Evolutionary conservation across 352 stramenopile species (phyloP).

Genomic region (Globisporangium radiosum): DNA sequence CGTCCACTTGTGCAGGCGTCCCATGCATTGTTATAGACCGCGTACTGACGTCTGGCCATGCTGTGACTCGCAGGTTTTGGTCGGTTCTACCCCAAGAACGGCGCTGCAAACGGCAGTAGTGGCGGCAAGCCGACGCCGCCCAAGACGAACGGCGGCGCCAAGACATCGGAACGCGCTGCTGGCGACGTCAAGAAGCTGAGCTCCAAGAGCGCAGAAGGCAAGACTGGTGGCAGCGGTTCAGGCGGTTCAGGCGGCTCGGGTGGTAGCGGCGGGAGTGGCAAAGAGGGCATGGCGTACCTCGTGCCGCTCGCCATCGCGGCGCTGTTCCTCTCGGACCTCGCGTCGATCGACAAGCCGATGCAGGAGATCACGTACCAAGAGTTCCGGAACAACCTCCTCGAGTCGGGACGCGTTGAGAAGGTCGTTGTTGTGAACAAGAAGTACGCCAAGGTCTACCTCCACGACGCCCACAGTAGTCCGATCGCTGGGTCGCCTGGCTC

Average conservation of each 20-base stretch:
- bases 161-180: constrained; percentile 35
- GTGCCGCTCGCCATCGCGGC: constrained; percentile 65
- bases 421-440: constrained; percentile 90
- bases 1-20: background rate
- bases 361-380: constrained; percentile 91
- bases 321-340: constrained; percentile 69
- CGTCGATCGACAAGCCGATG: constrained; percentile 72
- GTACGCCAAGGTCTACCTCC: constrained; percentile 84
- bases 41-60: no score
- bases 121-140: constrained; percentile 32
- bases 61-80: constrained; percentile 42
- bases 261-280: constrained; percentile 28
- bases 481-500: constrained; percentile 8
- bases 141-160: constrained; percentile 34
- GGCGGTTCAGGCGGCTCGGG: constrained; percentile 19
- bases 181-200: constrained; percentile 65
- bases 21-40: no score
- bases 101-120: constrained; percentile 9
- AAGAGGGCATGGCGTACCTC: constrained; percentile 67
- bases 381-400: constrained; percentile 83
- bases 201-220: constrained; percentile 40
- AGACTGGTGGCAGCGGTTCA: constrained; percentile 28
- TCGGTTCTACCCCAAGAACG: constrained; percentile 83
- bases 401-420: constrained; percentile 83
- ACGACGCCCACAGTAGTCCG: constrained; percentile 23